Percentiles rank a stretch among this genome's conserved stretches.
phyloP scores from a whole-genome alignment of 2,329 filamentous ascomycete genomes.

The Boeremia exigua region DNA sequence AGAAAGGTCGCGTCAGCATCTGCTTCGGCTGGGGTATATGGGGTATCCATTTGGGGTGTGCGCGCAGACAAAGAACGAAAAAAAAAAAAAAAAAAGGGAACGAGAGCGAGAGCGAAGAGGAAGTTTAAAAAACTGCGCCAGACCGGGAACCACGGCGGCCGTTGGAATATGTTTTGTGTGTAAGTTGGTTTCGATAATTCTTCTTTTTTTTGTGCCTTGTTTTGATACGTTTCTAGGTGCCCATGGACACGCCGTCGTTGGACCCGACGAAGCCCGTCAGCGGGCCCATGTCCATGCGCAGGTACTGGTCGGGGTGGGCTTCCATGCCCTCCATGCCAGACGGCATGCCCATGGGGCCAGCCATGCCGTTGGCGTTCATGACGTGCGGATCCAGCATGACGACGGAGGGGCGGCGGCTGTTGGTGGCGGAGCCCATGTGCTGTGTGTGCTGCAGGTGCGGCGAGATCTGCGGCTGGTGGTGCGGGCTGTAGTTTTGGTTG shows the following conservation, averaged over 20 bases:
- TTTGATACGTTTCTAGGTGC: no score
- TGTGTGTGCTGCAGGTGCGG: constrained; percentile 29
- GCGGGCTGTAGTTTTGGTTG: constrained; percentile 39
- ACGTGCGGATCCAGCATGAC: constrained; percentile 41
- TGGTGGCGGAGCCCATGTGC: constrained; percentile 40
- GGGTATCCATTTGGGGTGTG: no score
- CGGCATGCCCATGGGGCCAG: constrained; percentile 28
- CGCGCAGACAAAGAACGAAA: no score
- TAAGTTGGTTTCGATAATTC: no score
- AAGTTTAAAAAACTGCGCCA: not conserved
- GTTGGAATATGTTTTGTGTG: no score
- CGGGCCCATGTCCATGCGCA: constrained; percentile 43
- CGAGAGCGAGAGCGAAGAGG: no score
- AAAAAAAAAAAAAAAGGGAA: no score
- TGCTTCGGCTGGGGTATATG: no score
- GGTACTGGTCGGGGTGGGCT: constrained; percentile 39
- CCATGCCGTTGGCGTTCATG: constrained; percentile 26
- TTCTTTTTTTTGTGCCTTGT: no score
- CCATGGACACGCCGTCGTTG: constrained; percentile 30
- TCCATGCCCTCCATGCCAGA: constrained; percentile 46
- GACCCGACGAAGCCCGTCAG: constrained; percentile 37
- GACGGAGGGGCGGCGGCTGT: constrained; percentile 39
- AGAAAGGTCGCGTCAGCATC: no score
- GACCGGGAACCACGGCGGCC: constrained; percentile 1
- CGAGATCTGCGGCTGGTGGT: constrained; percentile 38